Evolutionary conservation across 148 eudicot genomes (phyloP).

Genomic region (Rhododendron kiyosumense): DNA sequence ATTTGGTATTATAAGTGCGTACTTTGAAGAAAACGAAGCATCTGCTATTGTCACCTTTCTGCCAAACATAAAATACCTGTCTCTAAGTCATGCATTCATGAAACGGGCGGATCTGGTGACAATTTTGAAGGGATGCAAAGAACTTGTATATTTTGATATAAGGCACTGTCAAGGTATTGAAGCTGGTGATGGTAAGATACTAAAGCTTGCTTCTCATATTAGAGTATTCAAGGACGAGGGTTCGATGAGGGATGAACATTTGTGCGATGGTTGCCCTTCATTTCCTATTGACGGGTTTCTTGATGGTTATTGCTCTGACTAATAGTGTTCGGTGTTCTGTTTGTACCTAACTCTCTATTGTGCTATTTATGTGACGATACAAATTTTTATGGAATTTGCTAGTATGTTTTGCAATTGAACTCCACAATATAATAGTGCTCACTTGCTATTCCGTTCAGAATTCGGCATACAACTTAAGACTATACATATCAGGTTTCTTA

Average conservation of each 20-base stretch:
- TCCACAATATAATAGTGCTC: not conserved
- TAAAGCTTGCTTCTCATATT: not conserved
- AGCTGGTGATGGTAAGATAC: not conserved
- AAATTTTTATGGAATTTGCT: too few species aligned
- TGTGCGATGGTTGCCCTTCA: too few species aligned
- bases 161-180: not conserved
- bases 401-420: not conserved
- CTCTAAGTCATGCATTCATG: not conserved
- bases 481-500: not conserved
- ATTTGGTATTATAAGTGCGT: not conserved
- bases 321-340: too few species aligned
- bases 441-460: not conserved
- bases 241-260: too few species aligned
- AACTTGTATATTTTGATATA: not conserved
- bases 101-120: not conserved
- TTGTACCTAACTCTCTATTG: too few species aligned
- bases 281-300: too few species aligned
- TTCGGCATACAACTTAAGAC: not conserved
- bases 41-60: not conserved
- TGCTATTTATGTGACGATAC: too few species aligned
- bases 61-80: not conserved
- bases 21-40: not conserved
- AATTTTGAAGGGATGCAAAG: conserved; percentile 1
- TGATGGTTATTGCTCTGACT: too few species aligned
- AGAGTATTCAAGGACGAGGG: not conserved